phyloP scores from a whole-genome alignment of 140 eudicot genomes.

The Ambrosia hybrid region DNA sequence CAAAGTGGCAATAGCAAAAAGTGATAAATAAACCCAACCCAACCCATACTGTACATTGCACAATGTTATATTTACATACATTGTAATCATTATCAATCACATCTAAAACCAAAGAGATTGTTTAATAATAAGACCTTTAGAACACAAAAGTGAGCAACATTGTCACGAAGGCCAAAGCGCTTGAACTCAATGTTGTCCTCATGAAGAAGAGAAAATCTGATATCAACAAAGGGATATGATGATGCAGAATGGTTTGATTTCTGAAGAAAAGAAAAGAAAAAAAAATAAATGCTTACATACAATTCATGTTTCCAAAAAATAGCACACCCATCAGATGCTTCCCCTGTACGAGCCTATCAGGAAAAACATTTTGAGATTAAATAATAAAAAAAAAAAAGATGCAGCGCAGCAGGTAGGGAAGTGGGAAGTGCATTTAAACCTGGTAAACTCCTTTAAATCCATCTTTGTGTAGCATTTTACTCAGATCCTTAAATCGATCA shows the following conservation, averaged over 20 bases:
- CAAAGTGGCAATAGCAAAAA: no score
- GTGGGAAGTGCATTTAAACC: constrained; percentile 37
- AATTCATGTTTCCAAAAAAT: constrained; percentile 71
- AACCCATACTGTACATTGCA: no score
- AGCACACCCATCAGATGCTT: constrained; percentile 83
- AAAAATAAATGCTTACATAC: constrained; percentile 39
- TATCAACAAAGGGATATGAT: not conserved
- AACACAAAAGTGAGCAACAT: constrained; percentile 89
- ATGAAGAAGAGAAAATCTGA: constrained; percentile 69
- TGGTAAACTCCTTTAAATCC: constrained; percentile 77
- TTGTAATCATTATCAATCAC: no score
- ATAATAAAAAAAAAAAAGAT: not conserved
- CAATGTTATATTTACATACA: no score
- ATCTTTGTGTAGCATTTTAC: constrained; percentile 46
- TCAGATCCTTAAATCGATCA: constrained; percentile 71
- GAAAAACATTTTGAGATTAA: not conserved
- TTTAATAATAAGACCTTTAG: constrained; percentile 51
- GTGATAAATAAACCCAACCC: no score
- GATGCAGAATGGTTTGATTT: constrained; percentile 2
- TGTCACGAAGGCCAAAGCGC: constrained; percentile 75
- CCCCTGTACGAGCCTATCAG: constrained; percentile 81
- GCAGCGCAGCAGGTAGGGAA: not conserved
- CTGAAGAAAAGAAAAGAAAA: not conserved
- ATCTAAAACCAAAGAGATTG: no score
- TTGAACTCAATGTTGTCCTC: constrained; percentile 67